phyloP scores from a whole-genome alignment of 176 grass and related monocot species.

The Puya raimondii region DNA sequence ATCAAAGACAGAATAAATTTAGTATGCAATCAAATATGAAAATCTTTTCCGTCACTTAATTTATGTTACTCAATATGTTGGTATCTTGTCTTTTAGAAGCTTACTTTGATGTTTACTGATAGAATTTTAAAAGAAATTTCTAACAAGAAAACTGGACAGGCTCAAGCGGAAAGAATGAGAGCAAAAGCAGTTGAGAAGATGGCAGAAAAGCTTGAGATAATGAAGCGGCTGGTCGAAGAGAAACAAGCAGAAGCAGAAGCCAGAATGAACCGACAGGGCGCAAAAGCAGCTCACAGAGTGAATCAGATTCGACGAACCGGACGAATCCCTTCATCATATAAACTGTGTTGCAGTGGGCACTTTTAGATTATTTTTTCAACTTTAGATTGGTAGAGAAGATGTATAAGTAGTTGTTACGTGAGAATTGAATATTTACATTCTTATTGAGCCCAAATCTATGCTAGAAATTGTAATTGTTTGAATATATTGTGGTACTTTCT shows the following conservation, averaged over 20 bases:
- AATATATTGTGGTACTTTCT: too few species aligned
- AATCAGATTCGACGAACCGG: constrained; percentile 64
- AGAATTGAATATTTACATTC: too few species aligned
- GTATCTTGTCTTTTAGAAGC: too few species aligned
- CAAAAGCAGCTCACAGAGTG: constrained; percentile 47
- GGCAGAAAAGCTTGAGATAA: constrained; percentile 55
- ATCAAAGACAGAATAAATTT: too few species aligned
- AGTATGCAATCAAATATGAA: too few species aligned
- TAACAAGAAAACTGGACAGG: constrained; percentile 32
- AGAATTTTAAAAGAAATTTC: not conserved
- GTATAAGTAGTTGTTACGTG: too few species aligned
- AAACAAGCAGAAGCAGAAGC: constrained; percentile 52
- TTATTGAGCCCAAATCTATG: too few species aligned
- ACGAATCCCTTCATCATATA: constrained; percentile 41
- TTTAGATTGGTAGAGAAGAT: too few species aligned
- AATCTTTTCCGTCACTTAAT: too few species aligned
- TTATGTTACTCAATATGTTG: too few species aligned
- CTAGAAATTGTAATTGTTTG: too few species aligned
- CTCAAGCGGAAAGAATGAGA: constrained; percentile 55
- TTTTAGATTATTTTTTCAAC: constrained; percentile 19
- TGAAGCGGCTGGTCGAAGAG: constrained; percentile 42
- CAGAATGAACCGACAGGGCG: constrained; percentile 55
- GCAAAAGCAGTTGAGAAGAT: constrained; percentile 47
- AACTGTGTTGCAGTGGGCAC: constrained; percentile 53
- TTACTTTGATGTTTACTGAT: not conserved